Evolutionary conservation across 2,329 filamentous ascomycete genomes (phyloP), one percentile per base, ranked within the genome.

Genomic region (Aspergillus carbonarius): DNA sequence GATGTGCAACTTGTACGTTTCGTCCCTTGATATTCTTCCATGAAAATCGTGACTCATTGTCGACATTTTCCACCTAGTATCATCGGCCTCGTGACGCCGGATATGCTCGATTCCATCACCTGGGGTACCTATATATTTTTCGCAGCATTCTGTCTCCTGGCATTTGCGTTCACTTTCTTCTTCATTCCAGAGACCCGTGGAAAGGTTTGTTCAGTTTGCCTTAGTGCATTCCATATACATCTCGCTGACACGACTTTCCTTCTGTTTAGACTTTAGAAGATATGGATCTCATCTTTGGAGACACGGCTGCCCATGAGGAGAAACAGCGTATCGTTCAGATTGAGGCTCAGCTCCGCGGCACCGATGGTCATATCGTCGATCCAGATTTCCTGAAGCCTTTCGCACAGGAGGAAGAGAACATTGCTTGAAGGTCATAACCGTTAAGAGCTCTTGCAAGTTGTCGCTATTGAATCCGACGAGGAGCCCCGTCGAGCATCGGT

Each of bases 251-350:
- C 27, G 15, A 10, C 15, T 23, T 35, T 53, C 10, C 1, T 3
- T 40, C 52, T 34, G 12, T 27, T 12, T 37, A 74, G 64, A 85
- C 79, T 5, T 76, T 86, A 12, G 83, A 86, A 67, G 79, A 85
- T 59, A 83, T 86, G 77, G 82, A 85, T 46, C 74, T 75, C 37
- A 75, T 78, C 34, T 79, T 79, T 55, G 73, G 74, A 2, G 76
- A 78, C 50, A 75, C 69, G 1, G 67, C 66, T 15, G 73, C 72
- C 1, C 68, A 76, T 27, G 70, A 76, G 60, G 75, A 77, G 55
- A 73, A 75, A 60, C 62, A 71, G 55, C 70, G 74, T 27, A 75
- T 76, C 50, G 70, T 72, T 44, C 69, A 71, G 17, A 76, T 78
- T 13, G 75, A 78, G 59, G 68, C 69, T 5, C 67, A 75, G 37